These are phyloP conservation scores for Fusarium dlaminii DNA, from an alignment of 2,329 filamentous ascomycete genomes.

Conservation along the genomic window DNA sequence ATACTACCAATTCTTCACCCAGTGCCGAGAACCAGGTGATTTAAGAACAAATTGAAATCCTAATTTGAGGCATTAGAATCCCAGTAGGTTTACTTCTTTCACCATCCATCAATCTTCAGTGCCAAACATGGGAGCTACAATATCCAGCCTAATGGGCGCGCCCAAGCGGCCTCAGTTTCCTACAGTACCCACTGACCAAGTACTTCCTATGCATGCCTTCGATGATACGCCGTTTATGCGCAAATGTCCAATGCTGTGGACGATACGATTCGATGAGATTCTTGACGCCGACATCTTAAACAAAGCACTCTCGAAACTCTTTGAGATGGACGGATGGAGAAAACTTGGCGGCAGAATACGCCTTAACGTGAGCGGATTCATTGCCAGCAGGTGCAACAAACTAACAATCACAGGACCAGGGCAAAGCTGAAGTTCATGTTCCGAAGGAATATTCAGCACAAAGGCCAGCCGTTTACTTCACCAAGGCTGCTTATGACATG, in stretches of 20 bases:
- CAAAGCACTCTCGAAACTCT: neutral
- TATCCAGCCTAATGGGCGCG: neutral
- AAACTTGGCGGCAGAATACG: conserved; percentile 52
- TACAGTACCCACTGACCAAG: conserved; percentile 19
- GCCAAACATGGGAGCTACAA: neutral
- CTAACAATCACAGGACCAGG: neutral
- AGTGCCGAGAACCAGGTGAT: too few species aligned
- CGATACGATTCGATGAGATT: conserved; percentile 20
- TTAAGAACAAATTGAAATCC: too few species aligned
- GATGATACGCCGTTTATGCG: conserved; percentile 43
- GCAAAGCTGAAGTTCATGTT: conserved; percentile 47
- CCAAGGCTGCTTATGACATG: conserved; percentile 49
- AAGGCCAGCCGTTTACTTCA: conserved; percentile 53
- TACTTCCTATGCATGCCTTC: conserved; percentile 47
- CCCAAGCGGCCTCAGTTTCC: neutral
- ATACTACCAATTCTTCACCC: neutral
- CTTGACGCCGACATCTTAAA: conserved; percentile 52
- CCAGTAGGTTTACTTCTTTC: neutral
- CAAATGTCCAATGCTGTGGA: conserved; percentile 41
- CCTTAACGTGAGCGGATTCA: neutral
- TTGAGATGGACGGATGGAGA: conserved; percentile 52
- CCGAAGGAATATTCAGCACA: conserved; percentile 43
- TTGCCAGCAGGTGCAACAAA: too few species aligned
- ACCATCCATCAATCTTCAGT: too few species aligned
- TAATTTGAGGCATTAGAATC: too few species aligned